These are phyloP conservation scores for Penicillium sp. DNA, from an alignment of 2,329 filamentous ascomycete genomes.

Conservation along the genomic window DNA sequence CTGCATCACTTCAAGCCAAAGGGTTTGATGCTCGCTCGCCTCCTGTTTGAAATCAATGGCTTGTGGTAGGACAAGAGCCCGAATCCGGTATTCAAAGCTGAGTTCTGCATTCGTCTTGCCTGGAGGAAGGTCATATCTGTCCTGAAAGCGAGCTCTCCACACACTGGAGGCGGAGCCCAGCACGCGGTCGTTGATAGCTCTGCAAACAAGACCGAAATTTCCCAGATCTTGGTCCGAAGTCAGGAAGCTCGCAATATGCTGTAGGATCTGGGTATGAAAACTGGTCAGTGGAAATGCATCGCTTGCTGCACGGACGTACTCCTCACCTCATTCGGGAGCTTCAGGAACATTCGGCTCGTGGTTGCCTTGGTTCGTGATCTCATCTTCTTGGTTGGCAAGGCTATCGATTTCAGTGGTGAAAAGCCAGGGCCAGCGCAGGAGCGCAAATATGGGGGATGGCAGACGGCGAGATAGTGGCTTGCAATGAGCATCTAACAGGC, in stretches of 20 bases:
- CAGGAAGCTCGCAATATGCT: conserved; percentile 26
- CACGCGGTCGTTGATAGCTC: conserved; percentile 19
- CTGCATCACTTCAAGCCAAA: conserved; percentile 29
- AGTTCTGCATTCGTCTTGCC: conserved; percentile 20
- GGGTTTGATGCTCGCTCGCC: conserved; percentile 18
- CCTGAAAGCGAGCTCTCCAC: conserved; percentile 31
- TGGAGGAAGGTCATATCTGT: conserved; percentile 28
- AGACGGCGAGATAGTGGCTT: too few relatives aligned
- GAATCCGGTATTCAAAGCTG: conserved; percentile 30
- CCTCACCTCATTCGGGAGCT: conserved; percentile 16
- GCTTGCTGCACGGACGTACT: neutral
- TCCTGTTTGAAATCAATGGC: conserved; percentile 23
- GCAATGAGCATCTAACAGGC: too few relatives aligned
- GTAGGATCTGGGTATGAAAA: conserved; percentile 22
- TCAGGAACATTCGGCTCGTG: conserved; percentile 4
- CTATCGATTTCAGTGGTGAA: too few relatives aligned
- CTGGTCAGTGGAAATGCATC: neutral
- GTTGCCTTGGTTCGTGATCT: too few relatives aligned
- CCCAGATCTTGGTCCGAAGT: conserved; percentile 27
- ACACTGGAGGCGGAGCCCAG: conserved; percentile 25
- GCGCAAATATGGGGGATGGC: too few relatives aligned
- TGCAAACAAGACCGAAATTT: conserved; percentile 25
- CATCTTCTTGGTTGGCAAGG: too few relatives aligned
- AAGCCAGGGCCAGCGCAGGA: too few relatives aligned
- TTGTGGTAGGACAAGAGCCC: conserved; percentile 29